Evolutionary conservation across 305 asterid genomes (phyloP).

Genomic region (Fraxinus baroniana): DNA sequence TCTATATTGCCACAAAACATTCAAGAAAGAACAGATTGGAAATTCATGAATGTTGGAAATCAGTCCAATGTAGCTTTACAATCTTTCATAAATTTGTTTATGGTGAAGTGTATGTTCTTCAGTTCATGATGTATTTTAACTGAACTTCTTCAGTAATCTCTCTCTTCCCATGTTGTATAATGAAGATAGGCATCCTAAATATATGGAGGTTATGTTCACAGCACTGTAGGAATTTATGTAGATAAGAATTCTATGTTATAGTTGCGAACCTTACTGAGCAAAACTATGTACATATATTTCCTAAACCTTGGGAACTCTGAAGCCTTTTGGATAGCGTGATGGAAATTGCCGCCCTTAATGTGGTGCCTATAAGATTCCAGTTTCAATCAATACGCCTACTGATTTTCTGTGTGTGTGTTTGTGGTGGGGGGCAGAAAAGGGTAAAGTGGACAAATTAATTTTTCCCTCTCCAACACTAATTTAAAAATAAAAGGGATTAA

Average conservation of each 20-base stretch:
- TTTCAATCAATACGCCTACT: not conserved
- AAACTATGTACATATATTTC: not conserved
- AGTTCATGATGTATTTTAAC: not conserved
- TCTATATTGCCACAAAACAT: not conserved
- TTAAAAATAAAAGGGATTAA: not conserved
- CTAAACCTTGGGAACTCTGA: not conserved
- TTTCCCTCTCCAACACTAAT: not conserved
- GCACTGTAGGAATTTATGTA: not conserved
- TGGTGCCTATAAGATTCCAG: not conserved
- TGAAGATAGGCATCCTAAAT: not conserved
- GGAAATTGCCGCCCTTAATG: not conserved
- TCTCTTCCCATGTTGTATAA: not conserved
- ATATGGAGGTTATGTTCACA: not conserved
- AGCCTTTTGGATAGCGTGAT: not conserved
- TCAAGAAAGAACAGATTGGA: not conserved
- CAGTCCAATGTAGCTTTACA: not conserved
- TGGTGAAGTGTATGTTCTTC: not conserved
- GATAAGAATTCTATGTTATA: not conserved
- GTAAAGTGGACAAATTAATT: not conserved
- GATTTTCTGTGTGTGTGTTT: not conserved
- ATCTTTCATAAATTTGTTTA: not conserved
- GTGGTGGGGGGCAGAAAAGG: not conserved
- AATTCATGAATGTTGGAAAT: slow-evolving; percentile 5
- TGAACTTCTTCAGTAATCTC: not conserved
- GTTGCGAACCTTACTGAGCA: not conserved